A percentile compares a stretch with the other conserved stretches of the same genome.
These are phyloP conservation scores for Salinomyces thailandicus DNA, from an alignment of 2,329 filamentous ascomycete species.

Conservation along the genomic window DNA sequence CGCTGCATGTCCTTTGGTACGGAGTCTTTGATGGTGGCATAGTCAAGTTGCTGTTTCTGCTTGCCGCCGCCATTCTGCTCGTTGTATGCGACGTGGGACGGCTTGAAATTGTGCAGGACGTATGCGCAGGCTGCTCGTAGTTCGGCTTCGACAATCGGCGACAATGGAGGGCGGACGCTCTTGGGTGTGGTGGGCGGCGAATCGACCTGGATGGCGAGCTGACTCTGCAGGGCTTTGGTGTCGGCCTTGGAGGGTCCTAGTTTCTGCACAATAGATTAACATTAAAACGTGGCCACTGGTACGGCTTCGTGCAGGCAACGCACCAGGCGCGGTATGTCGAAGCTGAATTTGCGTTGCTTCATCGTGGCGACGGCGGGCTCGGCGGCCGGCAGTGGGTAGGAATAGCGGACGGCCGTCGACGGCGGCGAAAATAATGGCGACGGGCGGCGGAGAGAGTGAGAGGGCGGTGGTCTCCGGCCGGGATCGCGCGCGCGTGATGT, in stretches of 20 bases:
- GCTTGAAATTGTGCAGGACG: conserved; percentile 30
- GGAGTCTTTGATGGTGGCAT: conserved; percentile 21
- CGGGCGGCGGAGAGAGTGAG: no score
- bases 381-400: no score
- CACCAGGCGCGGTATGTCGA: conserved; percentile 34
- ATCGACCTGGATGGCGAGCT: conserved; percentile 19
- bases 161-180: conserved; percentile 35
- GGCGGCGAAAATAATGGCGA: no score
- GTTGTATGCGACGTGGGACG: conserved; percentile 23
- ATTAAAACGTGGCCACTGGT: no score
- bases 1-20: conserved; percentile 3
- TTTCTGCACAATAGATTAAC: conserved; percentile 17
- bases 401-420: no score
- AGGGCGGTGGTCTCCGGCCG: no score
- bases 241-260: conserved; percentile 18
- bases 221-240: conserved; percentile 20
- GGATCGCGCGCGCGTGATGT: no score
- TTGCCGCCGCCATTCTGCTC: conserved; percentile 19
- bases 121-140: conserved; percentile 36
- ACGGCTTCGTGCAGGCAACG: no score
- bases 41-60: conserved; percentile 23
- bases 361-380: no score
- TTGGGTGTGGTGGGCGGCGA: conserved; percentile 32
- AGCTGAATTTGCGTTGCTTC: conserved; percentile 37
- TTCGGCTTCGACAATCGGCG: conserved; percentile 33